These are phyloP conservation scores for Didymella segeticola DNA, from an alignment of 2,329 filamentous ascomycete genomes.

Conservation along the genomic window DNA sequence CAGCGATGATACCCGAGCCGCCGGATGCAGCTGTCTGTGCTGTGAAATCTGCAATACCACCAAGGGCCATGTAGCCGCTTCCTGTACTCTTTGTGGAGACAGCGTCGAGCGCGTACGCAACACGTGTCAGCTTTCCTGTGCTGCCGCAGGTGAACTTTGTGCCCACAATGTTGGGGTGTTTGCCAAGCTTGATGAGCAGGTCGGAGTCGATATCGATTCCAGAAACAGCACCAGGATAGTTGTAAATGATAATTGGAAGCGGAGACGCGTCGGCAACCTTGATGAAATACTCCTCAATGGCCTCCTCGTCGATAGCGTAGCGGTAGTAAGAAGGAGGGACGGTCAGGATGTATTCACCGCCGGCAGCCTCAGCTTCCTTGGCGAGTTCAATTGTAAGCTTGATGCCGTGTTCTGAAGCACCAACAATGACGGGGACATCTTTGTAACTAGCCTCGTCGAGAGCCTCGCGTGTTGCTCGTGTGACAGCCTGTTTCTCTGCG, in stretches of 20 bases:
- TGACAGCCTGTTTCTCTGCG: slow-evolving; percentile 78
- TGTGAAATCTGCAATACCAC: slow-evolving; percentile 87
- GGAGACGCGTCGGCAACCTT: slow-evolving; percentile 77
- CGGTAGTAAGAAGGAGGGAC: slow-evolving; percentile 87
- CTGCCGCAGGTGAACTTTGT: slow-evolving; percentile 94
- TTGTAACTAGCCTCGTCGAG: slow-evolving; percentile 80
- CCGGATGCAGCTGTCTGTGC: slow-evolving; percentile 80
- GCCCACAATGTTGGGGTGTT: slow-evolving; percentile 83
- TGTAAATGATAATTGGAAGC: slow-evolving; percentile 84
- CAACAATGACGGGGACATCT: slow-evolving; percentile 80
- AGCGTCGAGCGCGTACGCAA: slow-evolving; percentile 75
- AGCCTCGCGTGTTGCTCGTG: slow-evolving; percentile 78
- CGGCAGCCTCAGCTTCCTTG: slow-evolving; percentile 69
- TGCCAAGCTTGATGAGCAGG: slow-evolving; percentile 77
- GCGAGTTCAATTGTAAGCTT: slow-evolving; percentile 79
- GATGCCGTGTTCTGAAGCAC: slow-evolving; percentile 81
- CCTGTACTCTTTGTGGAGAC: slow-evolving; percentile 64
- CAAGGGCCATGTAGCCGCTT: slow-evolving; percentile 78
- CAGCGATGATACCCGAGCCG: slow-evolving; percentile 84
- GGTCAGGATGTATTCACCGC: slow-evolving; percentile 80
- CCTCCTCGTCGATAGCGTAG: slow-evolving; percentile 74
- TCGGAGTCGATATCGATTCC: slow-evolving; percentile 92
- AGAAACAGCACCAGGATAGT: slow-evolving; percentile 86
- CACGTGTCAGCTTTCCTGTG: slow-evolving; percentile 86
- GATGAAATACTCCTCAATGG: slow-evolving; percentile 75